Percentiles rank a stretch among this genome's conserved stretches.
Conservation (phyloP, 129 eudicot genomes). For the sunflower (Helianthus annuus) region HanXRQr2.0-SUNRISE NC_035437.2:24630582-24631081, state of each 20-base stretch:
- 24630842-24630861: slow-evolving; percentile 99
- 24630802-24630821: slow-evolving; percentile 90
- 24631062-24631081: too few relatives aligned
- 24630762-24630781: slow-evolving; percentile 94
- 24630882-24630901: background rate
- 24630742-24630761: slow-evolving; percentile 98
- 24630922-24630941: slow-evolving; percentile 3
- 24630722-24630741: slow-evolving; percentile 91
- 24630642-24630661: too few relatives aligned
- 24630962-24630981: slow-evolving; percentile 90
- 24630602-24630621: too few relatives aligned
- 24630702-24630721: background rate
- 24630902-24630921: background rate
- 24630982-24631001: slow-evolving; percentile 93
- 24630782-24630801: slow-evolving; percentile 97
- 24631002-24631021: slow-evolving; percentile 45
- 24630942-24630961: slow-evolving; percentile 65
- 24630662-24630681: too few relatives aligned
- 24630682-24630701: too few relatives aligned
- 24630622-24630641: too few relatives aligned
- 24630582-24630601: too few relatives aligned
- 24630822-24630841: slow-evolving; percentile 99
- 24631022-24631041: background rate
- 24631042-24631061: background rate
- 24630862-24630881: background rate